Evolutionary conservation across 2,329 filamentous ascomycete genomes (phyloP).

Genomic region (Cladorrhinum sp.): DNA sequence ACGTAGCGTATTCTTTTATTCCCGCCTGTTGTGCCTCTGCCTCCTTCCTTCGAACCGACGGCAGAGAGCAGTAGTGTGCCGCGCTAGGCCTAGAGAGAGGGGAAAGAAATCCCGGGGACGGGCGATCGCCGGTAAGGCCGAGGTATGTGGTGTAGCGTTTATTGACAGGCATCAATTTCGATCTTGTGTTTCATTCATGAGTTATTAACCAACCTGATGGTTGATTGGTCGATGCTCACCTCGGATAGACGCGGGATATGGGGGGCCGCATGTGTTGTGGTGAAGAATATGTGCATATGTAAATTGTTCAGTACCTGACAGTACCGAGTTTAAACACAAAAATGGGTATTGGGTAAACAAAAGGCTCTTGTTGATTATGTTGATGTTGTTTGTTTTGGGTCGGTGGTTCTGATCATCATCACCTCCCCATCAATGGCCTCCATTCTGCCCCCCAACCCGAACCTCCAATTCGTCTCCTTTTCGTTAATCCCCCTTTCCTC

Average conservation of each 20-base stretch:
- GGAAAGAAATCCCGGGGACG: neutral
- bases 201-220: neutral
- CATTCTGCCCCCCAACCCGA: neutral
- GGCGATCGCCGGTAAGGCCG: neutral
- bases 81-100: neutral
- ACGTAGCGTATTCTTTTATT: no score
- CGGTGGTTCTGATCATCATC: neutral
- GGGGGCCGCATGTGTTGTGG: no score
- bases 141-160: neutral
- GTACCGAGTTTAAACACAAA: neutral
- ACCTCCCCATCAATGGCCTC: neutral
- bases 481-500: neutral
- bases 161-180: neutral
- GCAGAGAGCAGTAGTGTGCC: neutral
- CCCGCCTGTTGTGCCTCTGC: no score
- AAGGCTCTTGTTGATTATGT: neutral
- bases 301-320: neutral
- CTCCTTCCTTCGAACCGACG: no score
- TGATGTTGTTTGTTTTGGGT: neutral
- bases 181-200: neutral
- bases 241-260: neutral
- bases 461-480: neutral
- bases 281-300: neutral
- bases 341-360: neutral
- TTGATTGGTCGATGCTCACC: neutral